Base-by-base conservation (phyloP, 306 rosid species). In the Sophora flavescens region DNA sequence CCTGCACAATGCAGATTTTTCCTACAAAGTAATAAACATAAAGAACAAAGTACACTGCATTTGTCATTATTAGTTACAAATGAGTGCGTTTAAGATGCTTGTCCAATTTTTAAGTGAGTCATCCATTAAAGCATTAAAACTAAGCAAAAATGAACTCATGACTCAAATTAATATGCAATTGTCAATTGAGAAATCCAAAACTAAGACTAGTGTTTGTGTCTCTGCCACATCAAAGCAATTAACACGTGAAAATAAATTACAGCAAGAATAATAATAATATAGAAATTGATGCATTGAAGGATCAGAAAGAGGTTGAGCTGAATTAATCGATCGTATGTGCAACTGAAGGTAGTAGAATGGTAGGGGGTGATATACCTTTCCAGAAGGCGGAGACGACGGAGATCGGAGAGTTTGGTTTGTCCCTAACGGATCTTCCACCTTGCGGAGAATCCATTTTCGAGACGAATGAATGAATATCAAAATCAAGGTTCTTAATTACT, bases 311-410 rank as follows among this genome's bases (percentile, higher is more conserved):
- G 22, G 22, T 22, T 22, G 9, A 66, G 13, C 32, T 39, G 38
- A n/a, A 45, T 12, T 47, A 57, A 67, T 11, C 54, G 12, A 30
- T 30, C 3, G 2, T 30, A 30, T 1, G 32, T 30, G 22, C 22
- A 22, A 22, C 1, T 30, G 32, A 30, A 30, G 32, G 3, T 2
- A 30, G 1, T 2, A 30, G 32, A 30, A 30, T 30, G 32, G 32
- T 30, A 3, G 11, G 11, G 48, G 48, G 10, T 8, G 48, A 11
- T 1, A 8, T 78, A 89, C 93, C 93, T 85, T 87, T 83, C 93
- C 93, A 89, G 88, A 84, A 89, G 73, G 67, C 64, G 77, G 85
- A 72, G 73, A 89, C 85, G 66, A 81, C 83, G 33, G 91, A 78
- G 61, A 80, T 77, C 13, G 93, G 88, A 36, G 76, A 76, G 68